Conservation (phyloP, 75 land plant genomes). For the Cunninghamia lanceolata region DNA sequence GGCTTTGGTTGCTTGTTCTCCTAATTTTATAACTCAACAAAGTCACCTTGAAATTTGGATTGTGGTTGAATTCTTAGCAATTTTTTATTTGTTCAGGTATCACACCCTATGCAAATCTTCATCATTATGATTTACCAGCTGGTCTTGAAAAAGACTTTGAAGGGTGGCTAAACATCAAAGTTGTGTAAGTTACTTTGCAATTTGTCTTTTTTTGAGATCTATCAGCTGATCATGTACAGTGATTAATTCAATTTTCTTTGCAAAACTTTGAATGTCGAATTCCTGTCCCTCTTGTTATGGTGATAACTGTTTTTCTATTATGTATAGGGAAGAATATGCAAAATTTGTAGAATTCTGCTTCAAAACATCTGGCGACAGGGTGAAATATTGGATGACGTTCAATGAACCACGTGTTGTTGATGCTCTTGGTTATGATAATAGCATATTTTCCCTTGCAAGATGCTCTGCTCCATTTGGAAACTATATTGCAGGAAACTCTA, state of each 20-base stretch:
- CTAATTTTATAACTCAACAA: not conserved
- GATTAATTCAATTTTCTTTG: not conserved
- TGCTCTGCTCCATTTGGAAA: conserved; percentile 65
- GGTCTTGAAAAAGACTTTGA: conserved; percentile 54
- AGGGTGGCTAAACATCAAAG: conserved; percentile 44
- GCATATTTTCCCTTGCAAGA: conserved; percentile 70
- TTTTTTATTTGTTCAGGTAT: conserved; percentile 39
- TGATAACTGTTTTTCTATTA: not conserved
- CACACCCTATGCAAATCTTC: conserved; percentile 78
- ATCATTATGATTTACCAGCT: conserved; percentile 77
- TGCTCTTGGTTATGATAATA: conserved; percentile 79
- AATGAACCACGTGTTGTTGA: conserved; percentile 85
- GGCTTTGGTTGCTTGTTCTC: not conserved
- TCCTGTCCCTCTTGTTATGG: not conserved
- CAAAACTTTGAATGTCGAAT: not conserved
- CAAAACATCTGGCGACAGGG: conserved; percentile 78
- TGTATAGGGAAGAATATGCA: conserved; percentile 64
- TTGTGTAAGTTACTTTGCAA: conserved; percentile 51
- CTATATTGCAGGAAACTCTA: conserved; percentile 69
- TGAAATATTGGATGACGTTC: conserved; percentile 81
- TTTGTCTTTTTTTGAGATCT: not conserved
- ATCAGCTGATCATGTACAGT: not conserved
- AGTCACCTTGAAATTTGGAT: not conserved
- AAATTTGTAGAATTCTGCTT: conserved; percentile 82
- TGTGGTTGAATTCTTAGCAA: not conserved